phyloP scores from a whole-genome alignment of 1,139 yeast genomes.

The Insectozyma bohioensis region DNA sequence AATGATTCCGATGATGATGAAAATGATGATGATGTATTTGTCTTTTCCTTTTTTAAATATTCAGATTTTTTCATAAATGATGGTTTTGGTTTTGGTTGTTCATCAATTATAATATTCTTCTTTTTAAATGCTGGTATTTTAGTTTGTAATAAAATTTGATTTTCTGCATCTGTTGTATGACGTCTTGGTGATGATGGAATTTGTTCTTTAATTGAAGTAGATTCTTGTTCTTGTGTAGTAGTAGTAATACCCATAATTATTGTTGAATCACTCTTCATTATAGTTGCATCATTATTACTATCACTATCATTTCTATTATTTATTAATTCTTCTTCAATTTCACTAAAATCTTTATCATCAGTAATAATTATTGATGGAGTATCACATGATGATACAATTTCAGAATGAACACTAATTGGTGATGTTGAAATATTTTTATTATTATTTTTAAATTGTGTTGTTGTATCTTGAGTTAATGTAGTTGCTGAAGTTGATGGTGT shows the following conservation, averaged over 20 bases:
- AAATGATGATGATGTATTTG: slow-evolving; percentile 2
- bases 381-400: too few species aligned
- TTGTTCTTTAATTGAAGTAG: slow-evolving; percentile 20
- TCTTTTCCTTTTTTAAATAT: slow-evolving; percentile 1
- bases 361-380: slow-evolving; percentile 5
- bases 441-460: slow-evolving; percentile 1
- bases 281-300: neutral
- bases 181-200: slow-evolving; percentile 22
- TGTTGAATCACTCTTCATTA: slow-evolving; percentile 5
- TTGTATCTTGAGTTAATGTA: slow-evolving; percentile 4
- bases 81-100: too few species aligned
- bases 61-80: slow-evolving; percentile 8
- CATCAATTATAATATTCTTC: too few species aligned
- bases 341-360: slow-evolving; percentile 1
- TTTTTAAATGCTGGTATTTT: slow-evolving; percentile 28
- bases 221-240: slow-evolving; percentile 1
- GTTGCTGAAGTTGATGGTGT: slow-evolving; percentile 11
- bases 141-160: slow-evolving; percentile 26
- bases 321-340: too few species aligned
- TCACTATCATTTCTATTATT: too few species aligned
- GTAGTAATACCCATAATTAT: neutral
- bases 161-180: slow-evolving; percentile 31
- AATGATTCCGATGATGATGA: slow-evolving; percentile 7
- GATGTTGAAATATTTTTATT: neutral
- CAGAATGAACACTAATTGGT: slow-evolving; percentile 9